Evolutionary conservation across 306 rosid genomes (phyloP), one percentile per base, ranked within the genome.

Genomic region (Astragalus membranaceus): DNA sequence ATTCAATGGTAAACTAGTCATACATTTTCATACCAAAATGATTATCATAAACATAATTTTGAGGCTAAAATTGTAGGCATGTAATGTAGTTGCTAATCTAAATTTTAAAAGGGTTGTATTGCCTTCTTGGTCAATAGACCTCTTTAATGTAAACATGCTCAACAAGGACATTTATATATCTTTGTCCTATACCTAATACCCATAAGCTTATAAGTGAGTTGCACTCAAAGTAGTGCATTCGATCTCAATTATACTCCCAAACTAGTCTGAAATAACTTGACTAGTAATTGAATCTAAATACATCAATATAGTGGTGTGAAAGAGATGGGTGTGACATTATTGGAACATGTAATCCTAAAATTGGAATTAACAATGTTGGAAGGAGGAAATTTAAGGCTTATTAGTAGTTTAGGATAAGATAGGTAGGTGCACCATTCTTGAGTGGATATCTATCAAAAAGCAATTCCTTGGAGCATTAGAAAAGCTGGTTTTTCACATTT

Each of bases 111-210:
- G 82, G 84, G 82, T 36, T 78, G 63, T 69, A 80, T 87, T 76
- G 76, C 75, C 84, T 66, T 85, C 86, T 82, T 64, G 72, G 73
- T 82, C 70, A 57, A 73, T 56, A 23, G 33, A 65, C 66, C 77
- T 70, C 79, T 50, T 59, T 56, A 73, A 83, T 78, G 79, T 74
- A 73, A 56, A 77, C 52, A 26, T 63, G 47, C 86, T 58, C 64
- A 72, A 75, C 80, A 75, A 64, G 35, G 81, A 78, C 78, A 65
- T 49, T 75, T 58, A 76, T 75, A 82, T 69, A 82, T 85, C 85
- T 74, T 58, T 87, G 84, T 87, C 88, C 74, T 49, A 72, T 79
- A 85, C 96, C 96, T 87, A 87, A 87, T 85, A 70, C 77, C 80
- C 75, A 47, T 69, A 80, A 72, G 66, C 56, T 64, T 60, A 81